Base-by-base conservation (phyloP, 805 yeast genomes). In the Henningerozyma blattae region DNA sequence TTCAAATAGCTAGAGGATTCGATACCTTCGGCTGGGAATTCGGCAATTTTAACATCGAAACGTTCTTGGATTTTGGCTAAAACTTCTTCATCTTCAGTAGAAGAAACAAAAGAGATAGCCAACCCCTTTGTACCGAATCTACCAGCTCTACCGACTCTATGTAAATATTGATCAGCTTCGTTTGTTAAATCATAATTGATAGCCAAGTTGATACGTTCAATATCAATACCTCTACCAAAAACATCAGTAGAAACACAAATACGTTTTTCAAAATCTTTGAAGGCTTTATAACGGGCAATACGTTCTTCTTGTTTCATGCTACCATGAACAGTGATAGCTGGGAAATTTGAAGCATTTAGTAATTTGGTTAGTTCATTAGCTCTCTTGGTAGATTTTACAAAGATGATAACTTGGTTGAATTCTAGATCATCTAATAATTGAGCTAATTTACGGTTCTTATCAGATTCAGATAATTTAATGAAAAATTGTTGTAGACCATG, bases 91-190 rank as follows among this genome's bases (percentile, higher is more conserved):
- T 89, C 98, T 43, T 77, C 89, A 50, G 75, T 81, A 39, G 77
- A 70, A 28, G 91, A 70, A 35, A 91, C 91, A 45, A 89, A 83
- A 28, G 95, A 84, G 38, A 91, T 72, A 34, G 96, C 94, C 52
- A 91, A 76, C 68, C 98, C 97, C 68, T 89, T 89, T 58, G 98
- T 89, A 70, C 98, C 98, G 54, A 89, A 89, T 74, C 98, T 87
- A 67, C 98, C 98, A 48, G 98, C 98, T 75, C 98, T 86, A 58
- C 98, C 98, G 43, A 89, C 98, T 70, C 98, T 85, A 70, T 89
- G 98, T 59, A 89, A 74, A 65, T 89, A 89, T 65, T 91, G 96
- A 64, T 89, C 97, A 44, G 97, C 95, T 67, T 87, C 96, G 45
- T 63, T 69, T 50, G 97, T 96, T 69, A 89, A 68, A 65, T 89